A percentile compares a stretch with the other conserved stretches of the same genome.
phyloP scores from a whole-genome alignment of 2,329 filamentous ascomycete species.

The Trichoderma koningii region DNA sequence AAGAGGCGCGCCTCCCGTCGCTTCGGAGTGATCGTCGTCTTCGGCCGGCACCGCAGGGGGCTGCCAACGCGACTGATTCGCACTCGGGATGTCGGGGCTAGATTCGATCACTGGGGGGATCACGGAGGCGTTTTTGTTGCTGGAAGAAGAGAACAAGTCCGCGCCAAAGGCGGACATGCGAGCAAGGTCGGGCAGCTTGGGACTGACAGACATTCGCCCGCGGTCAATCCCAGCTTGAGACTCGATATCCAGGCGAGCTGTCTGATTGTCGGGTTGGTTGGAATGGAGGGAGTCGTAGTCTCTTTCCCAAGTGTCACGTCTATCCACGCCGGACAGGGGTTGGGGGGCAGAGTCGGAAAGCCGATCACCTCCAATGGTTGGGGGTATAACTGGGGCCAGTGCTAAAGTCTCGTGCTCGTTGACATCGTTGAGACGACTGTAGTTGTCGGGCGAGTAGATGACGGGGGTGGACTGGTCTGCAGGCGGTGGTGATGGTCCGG shows the following conservation, averaged over 20 bases:
- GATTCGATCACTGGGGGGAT: neutral
- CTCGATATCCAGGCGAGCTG: constrained; percentile 30
- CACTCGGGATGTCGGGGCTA: neutral
- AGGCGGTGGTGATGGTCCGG: neutral
- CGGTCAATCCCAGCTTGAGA: constrained; percentile 20
- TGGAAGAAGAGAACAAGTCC: constrained; percentile 50
- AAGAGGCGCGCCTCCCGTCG: constrained; percentile 8
- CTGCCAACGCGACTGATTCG: neutral
- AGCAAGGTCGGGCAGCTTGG: constrained; percentile 39
- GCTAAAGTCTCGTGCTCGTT: constrained; percentile 59
- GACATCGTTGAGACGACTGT: constrained; percentile 70
- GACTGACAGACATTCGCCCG: constrained; percentile 19
- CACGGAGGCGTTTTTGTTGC: neutral
- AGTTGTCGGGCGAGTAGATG: constrained; percentile 75
- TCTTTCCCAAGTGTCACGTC: constrained; percentile 27
- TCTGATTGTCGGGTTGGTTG: neutral
- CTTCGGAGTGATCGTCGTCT: constrained; percentile 9
- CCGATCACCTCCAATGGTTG: constrained; percentile 39
- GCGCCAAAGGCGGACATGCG: constrained; percentile 63
- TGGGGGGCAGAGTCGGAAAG: constrained; percentile 25
- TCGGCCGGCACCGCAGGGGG: neutral
- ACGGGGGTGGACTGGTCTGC: constrained; percentile 59
- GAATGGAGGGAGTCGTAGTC: constrained; percentile 15
- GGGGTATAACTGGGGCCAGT: constrained; percentile 57
- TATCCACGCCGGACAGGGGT: constrained; percentile 6